These are phyloP conservation scores for Daldinia caldariorum DNA, from an alignment of 495 filamentous ascomycete species.

Conservation along the genomic window DNA sequence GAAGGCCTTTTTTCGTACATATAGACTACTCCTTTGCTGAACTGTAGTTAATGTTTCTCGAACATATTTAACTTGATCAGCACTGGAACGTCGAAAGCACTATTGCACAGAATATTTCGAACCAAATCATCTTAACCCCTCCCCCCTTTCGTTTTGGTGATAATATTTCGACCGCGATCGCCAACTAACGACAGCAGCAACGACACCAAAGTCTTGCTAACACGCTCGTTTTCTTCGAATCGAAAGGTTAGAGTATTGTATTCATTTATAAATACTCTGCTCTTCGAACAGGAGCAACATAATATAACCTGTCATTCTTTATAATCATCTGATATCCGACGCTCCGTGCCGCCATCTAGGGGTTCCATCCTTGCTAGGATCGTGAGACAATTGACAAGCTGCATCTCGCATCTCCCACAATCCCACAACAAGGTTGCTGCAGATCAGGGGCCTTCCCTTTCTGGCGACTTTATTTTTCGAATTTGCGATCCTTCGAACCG, in stretches of 20 bases:
- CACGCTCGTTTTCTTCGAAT: slow-evolving; percentile 3
- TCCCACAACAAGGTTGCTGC: slow-evolving; percentile 21
- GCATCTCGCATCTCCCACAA: slow-evolving; percentile 30
- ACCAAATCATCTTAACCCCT: slow-evolving; percentile 4
- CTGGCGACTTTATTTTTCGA: slow-evolving; percentile 10
- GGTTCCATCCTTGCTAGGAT: slow-evolving; percentile 31
- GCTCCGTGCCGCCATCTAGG: slow-evolving; percentile 27
- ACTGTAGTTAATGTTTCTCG: slow-evolving; percentile 26
- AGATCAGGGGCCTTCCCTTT: slow-evolving; percentile 35
- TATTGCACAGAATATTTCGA: slow-evolving; percentile 13
- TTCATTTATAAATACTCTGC: slow-evolving; percentile 4
- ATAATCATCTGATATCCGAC: slow-evolving; percentile 27
- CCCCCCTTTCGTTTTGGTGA: neutral
- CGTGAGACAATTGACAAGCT: slow-evolving; percentile 41
- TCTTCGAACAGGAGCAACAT: neutral
- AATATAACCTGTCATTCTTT: neutral
- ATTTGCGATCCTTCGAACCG: slow-evolving; percentile 23
- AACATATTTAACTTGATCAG: slow-evolving; percentile 15
- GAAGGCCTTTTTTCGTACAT: neutral
- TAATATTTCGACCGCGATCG: slow-evolving; percentile 6
- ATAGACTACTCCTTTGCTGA: slow-evolving; percentile 20
- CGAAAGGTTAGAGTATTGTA: neutral
- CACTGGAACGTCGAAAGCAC: slow-evolving; percentile 24
- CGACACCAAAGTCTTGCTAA: neutral
- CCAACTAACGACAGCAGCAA: neutral